phyloP scores from a whole-genome alignment of 441 rosid genomes.

The Adansonia madagascariensis region DNA sequence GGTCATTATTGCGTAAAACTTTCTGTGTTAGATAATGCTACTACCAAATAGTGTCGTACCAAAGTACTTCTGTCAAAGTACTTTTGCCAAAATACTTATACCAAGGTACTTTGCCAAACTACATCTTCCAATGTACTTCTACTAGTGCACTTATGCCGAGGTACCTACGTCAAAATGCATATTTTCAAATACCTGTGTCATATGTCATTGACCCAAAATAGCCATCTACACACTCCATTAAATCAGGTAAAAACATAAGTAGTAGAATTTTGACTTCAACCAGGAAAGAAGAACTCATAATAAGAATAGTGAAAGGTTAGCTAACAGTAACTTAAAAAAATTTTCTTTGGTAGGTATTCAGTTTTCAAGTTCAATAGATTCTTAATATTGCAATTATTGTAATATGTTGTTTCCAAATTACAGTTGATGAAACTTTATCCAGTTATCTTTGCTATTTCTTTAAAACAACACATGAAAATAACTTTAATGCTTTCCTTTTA shows the following conservation, averaged over 20 bases:
- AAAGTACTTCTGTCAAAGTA: too few species aligned
- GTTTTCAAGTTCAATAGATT: constrained; percentile 1
- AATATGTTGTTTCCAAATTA: background rate
- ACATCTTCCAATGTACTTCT: too few species aligned
- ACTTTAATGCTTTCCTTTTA: constrained; percentile 13
- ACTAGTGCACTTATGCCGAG: too few species aligned
- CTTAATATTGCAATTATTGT: background rate
- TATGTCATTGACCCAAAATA: too few species aligned
- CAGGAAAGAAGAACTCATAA: background rate
- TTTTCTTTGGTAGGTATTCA: background rate
- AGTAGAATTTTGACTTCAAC: background rate
- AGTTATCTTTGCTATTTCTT: background rate
- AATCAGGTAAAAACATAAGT: background rate
- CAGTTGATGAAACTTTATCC: background rate
- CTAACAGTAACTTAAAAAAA: background rate
- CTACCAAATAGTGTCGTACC: too few species aligned
- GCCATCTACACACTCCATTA: background rate
- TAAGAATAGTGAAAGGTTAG: background rate
- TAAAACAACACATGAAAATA: constrained; percentile 19
- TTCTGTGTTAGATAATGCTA: too few species aligned
- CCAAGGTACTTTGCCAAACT: too few species aligned
- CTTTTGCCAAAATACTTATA: too few species aligned
- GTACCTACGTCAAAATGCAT: too few species aligned
- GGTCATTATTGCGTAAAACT: too few species aligned
- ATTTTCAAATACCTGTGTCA: too few species aligned